phyloP scores from a whole-genome alignment of 1,139 yeast genomes.

The Yamadazyma jaroonii region DNA sequence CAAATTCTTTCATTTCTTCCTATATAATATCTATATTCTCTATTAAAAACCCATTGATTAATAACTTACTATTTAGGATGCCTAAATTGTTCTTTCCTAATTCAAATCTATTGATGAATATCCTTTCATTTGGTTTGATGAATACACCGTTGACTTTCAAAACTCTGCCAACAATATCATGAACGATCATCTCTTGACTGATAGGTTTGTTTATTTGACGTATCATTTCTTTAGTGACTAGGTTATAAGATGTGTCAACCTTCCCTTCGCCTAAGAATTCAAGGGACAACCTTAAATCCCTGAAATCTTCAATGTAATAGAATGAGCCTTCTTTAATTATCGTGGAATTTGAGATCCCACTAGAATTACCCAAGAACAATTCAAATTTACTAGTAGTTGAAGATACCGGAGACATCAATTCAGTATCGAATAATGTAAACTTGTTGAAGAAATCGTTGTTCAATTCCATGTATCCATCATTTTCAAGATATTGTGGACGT shows the following conservation, averaged over 20 bases:
- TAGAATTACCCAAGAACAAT: constrained; percentile 29
- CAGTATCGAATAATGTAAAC: constrained; percentile 23
- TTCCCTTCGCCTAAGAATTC: constrained; percentile 34
- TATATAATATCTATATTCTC: constrained; percentile 9
- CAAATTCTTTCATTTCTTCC: constrained; percentile 1
- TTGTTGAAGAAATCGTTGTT: constrained; percentile 25
- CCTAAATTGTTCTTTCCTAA: background rate
- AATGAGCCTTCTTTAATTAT: constrained; percentile 20
- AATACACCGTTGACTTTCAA: constrained; percentile 35
- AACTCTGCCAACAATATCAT: constrained; percentile 23
- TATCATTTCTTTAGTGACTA: constrained; percentile 26
- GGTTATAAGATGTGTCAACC: constrained; percentile 28
- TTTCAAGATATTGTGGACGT: constrained; percentile 33
- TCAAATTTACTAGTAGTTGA: constrained; percentile 28
- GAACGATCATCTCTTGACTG: constrained; percentile 2
- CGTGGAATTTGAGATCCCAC: constrained; percentile 19
- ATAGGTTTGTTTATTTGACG: constrained; percentile 8
- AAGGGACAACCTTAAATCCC: constrained; percentile 32
- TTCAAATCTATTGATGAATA: constrained; percentile 4
- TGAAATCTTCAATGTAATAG: constrained; percentile 34
- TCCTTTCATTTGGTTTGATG: constrained; percentile 12
- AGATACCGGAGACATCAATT: constrained; percentile 23
- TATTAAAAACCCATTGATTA: constrained; percentile 13
- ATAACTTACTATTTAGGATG: constrained; percentile 6
- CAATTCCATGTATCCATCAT: constrained; percentile 33